A percentile compares a stretch with the other conserved stretches of the same genome.
These are phyloP conservation scores for Chaetomium tenue DNA, from an alignment of 495 filamentous ascomycete species.

Conservation along the genomic window DNA sequence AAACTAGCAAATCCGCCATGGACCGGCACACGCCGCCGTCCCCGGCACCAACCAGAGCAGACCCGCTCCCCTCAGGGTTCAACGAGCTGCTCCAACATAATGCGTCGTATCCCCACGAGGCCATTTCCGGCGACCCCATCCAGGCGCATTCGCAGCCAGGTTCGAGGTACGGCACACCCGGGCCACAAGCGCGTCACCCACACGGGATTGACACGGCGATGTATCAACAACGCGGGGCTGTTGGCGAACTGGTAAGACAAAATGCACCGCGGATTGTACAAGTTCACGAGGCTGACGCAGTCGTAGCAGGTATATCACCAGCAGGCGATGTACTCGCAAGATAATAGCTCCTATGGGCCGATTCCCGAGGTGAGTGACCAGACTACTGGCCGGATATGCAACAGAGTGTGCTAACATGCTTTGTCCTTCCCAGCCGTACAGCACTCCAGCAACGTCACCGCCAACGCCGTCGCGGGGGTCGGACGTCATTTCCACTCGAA, in stretches of 20 bases:
- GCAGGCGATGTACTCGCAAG: conserved; percentile 39
- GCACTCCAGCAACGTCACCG: conserved; percentile 52
- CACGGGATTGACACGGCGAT: conserved; percentile 24
- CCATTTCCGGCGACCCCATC: conserved; percentile 24
- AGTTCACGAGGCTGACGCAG: conserved; percentile 19
- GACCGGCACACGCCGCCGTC: conserved; percentile 43
- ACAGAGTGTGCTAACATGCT: conserved; percentile 2
- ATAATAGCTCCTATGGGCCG: conserved; percentile 35
- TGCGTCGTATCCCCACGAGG: conserved; percentile 35
- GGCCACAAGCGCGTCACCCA: conserved; percentile 31
- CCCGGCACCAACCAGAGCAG: conserved; percentile 43
- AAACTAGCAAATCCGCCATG: conserved; percentile 25
- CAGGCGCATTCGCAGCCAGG: conserved; percentile 42
- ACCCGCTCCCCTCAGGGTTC: conserved; percentile 44
- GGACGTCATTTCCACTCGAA: conserved; percentile 46
- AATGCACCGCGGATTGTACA: not conserved
- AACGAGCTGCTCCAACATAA: conserved; percentile 53
- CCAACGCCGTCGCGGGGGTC: conserved; percentile 44
- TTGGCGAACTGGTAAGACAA: conserved; percentile 29
- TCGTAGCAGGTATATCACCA: conserved; percentile 37
- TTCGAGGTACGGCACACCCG: conserved; percentile 46
- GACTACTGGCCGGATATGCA: not conserved
- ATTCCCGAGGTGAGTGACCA: conserved; percentile 34
- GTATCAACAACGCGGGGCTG: conserved; percentile 35
- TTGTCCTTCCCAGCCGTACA: conserved; percentile 41